Evolutionary conservation across 2,329 filamentous ascomycete species (phyloP), one percentile per base, ranked within the genome.

Genomic region (Talaromyces sp.): DNA sequence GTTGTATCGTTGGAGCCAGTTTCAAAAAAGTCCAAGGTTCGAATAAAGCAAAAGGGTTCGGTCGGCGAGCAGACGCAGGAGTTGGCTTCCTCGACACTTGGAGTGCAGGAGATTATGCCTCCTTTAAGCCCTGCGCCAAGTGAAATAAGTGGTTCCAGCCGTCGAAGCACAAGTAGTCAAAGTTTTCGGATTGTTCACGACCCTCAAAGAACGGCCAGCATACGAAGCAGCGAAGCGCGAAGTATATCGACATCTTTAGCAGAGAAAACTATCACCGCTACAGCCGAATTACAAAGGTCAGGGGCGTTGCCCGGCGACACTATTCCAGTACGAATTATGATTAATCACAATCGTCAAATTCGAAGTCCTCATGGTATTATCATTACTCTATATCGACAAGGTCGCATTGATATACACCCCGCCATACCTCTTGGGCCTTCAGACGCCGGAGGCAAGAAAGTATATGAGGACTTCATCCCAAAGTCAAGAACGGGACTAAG

Each of bases 281-380:
- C 89, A 0, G 88, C 96, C 62, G 92, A 97, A 74, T 82, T 97
- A 24, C 81, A 91, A 37, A 91, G 90, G 73, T 90, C 91, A 13
- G 95, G 93, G 19, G 96, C 90, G 73, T 82, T 98, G 14, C 89
- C 93, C 0, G 95, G 95, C 16, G 95, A 98, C 71, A 86, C 86
- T 27, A 83, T 98, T 50, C 88, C 91, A 0, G 85, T 98, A 62
- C 90, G 87, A 71, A 88, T 98, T 61, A 88, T 85, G 0, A 88
- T 99, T 66, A 90, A 92, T 68, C 95, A 98, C 75, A 94, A 90
- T 66, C 96, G 96, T 76, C 86, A 88, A 65, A 87, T 98, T 72
- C 92, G 94, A 79, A 98, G 93, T 74, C 84, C 97, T 79, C 91
- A 94, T 70, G 94, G 95, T 8, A 90, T 98, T 57, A 95, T 98